These are phyloP conservation scores for Tardiomyces depauwii DNA, from an alignment of 1,139 yeast species.

Conservation along the genomic window DNA sequence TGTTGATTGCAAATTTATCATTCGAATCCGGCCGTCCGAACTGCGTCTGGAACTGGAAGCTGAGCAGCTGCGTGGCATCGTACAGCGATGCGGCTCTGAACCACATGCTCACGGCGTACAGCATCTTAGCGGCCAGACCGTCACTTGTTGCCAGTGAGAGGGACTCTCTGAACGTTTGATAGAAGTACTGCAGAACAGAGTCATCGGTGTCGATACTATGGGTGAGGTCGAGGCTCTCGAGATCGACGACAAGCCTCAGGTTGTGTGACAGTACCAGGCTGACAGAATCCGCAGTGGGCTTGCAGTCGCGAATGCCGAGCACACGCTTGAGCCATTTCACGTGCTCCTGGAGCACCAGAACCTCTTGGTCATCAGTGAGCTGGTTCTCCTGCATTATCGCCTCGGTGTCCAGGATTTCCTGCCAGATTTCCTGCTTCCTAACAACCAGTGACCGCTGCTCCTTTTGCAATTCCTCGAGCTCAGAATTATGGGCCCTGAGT, in stretches of 20 bases:
- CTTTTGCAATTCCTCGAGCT: background rate
- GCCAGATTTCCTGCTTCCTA: constrained; percentile 1
- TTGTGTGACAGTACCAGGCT: background rate
- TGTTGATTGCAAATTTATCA: background rate
- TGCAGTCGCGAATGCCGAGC: background rate
- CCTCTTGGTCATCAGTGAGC: background rate
- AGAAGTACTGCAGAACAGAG: background rate
- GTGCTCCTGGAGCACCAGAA: background rate
- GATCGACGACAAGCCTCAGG: background rate
- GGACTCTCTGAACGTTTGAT: background rate
- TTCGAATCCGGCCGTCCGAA: background rate
- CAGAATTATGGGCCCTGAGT: background rate
- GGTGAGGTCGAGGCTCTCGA: background rate
- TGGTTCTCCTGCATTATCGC: background rate
- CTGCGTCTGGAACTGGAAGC: background rate
- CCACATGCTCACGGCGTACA: background rate
- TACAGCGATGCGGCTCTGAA: background rate
- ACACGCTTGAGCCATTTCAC: background rate
- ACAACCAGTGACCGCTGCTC: background rate
- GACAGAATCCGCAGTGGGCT: background rate
- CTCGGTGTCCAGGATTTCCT: background rate
- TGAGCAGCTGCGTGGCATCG: background rate
- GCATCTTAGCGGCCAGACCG: background rate
- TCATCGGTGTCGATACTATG: background rate
- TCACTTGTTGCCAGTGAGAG: background rate